A percentile compares a stretch with the other conserved stretches of the same genome.
phyloP scores from a whole-genome alignment of 768 basidiomycete species.

The Dacryopinax primogenitus region DNA sequence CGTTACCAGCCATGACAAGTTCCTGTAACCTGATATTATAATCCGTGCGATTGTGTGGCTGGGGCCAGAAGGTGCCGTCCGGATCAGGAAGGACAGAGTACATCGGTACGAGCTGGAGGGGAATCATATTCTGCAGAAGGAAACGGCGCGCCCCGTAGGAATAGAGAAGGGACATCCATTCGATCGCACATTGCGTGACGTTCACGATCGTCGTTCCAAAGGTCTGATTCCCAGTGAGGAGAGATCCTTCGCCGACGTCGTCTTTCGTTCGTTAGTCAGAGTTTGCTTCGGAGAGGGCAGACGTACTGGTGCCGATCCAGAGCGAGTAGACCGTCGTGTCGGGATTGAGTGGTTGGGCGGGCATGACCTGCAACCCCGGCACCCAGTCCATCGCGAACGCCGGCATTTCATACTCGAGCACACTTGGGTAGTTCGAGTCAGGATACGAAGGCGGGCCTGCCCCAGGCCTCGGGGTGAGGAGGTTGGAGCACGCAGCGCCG shows the following conservation, averaged over 20 bases:
- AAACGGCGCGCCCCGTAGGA: background rate
- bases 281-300: background rate
- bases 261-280: background rate
- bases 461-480: background rate
- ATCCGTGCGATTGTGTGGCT: slow-evolving; percentile 22
- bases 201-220: slow-evolving; percentile 7
- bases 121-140: slow-evolving; percentile 37
- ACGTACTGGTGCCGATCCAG: slow-evolving; percentile 11
- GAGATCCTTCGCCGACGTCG: slow-evolving; percentile 7
- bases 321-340: slow-evolving; percentile 9
- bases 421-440: slow-evolving; percentile 3
- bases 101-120: slow-evolving; percentile 37
- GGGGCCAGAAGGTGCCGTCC: slow-evolving; percentile 36
- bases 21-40: slow-evolving; percentile 8
- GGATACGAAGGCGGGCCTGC: background rate
- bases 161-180: background rate
- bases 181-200: background rate
- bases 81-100: slow-evolving; percentile 40
- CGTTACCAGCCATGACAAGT: slow-evolving; percentile 7
- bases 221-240: slow-evolving; percentile 4
- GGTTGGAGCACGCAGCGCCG: slow-evolving; percentile 11
- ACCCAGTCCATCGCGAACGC: slow-evolving; percentile 7
- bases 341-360: slow-evolving; percentile 3
- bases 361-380: background rate
- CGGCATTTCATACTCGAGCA: slow-evolving; percentile 12